phyloP scores from a whole-genome alignment of 2,329 filamentous ascomycete species.

The Fragosphaeria purpurea region DNA sequence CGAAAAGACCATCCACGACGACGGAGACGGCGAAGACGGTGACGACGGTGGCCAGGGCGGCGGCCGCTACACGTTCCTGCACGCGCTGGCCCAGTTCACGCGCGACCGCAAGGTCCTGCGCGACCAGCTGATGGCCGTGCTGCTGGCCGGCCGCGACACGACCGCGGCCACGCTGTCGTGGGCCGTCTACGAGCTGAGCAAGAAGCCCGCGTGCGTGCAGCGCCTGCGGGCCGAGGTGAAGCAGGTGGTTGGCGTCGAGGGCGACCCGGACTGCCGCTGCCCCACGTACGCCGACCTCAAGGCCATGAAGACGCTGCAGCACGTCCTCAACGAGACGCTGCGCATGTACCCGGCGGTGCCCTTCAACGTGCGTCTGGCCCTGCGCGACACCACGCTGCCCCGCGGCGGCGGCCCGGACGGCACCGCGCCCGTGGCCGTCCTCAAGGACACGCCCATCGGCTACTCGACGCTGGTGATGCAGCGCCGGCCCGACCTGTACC shows the following conservation, averaged over 20 bases:
- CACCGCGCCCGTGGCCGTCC: conserved; percentile 50
- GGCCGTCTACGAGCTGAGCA: conserved; percentile 71
- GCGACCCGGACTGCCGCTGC: conserved; percentile 20
- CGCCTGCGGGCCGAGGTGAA: conserved; percentile 68
- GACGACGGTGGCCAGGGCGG: conserved; percentile 36
- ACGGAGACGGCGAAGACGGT: conserved; percentile 23
- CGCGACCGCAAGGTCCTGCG: conserved; percentile 61
- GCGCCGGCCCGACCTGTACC: conserved; percentile 54
- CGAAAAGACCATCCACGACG: conserved; percentile 60
- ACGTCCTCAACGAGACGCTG: conserved; percentile 66
- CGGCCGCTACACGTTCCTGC: conserved; percentile 64
- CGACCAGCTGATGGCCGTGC: conserved; percentile 72
- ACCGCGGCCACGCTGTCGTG: conserved; percentile 75
- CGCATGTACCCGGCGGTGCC: conserved; percentile 70
- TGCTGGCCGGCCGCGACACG: conserved; percentile 80
- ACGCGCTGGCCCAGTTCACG: conserved; percentile 74
- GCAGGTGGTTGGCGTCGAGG: conserved; percentile 47
- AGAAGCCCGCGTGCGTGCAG: conserved; percentile 54
- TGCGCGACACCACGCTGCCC: conserved; percentile 66
- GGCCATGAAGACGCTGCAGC: conserved; percentile 72
- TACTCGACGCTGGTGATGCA: conserved; percentile 68
- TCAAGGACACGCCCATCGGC: conserved; percentile 53
- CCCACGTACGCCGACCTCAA: conserved; percentile 76
- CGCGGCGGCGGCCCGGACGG: conserved; percentile 58
- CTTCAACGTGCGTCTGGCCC: conserved; percentile 64